A percentile compares a stretch with the other conserved stretches of the same genome.
These are phyloP conservation scores for Sugiyamaella boreocaroliniensis DNA, from an alignment of 805 yeast species.

Conservation along the genomic window DNA sequence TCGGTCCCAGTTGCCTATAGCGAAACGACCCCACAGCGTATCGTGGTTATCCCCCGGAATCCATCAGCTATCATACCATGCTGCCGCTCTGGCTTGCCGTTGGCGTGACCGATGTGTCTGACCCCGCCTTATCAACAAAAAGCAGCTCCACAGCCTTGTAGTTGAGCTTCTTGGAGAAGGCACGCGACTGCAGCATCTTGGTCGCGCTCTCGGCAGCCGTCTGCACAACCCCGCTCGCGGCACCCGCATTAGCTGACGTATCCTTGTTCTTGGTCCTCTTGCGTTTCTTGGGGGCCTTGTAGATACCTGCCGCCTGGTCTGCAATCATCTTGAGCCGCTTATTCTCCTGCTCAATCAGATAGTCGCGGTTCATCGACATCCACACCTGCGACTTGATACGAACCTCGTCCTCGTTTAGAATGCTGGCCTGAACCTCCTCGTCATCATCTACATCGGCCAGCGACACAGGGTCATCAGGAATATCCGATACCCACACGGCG, in stretches of 20 bases:
- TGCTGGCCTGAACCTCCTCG: conserved; percentile 58
- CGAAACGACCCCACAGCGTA: not conserved
- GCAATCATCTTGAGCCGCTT: conserved; percentile 80
- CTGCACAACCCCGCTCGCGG: conserved; percentile 34
- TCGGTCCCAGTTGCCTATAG: not conserved
- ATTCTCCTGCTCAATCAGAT: conserved; percentile 73
- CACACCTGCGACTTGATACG: conserved; percentile 74
- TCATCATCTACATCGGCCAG: conserved; percentile 71
- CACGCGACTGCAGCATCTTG: conserved; percentile 64
- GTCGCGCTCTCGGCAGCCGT: conserved; percentile 77
- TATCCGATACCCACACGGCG: conserved; percentile 32
- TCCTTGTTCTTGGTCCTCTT: conserved; percentile 29
- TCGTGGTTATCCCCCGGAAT: not conserved
- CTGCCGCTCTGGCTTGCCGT: not conserved
- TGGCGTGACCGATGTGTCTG: not conserved
- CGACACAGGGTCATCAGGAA: conserved; percentile 55
- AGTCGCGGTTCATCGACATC: conserved; percentile 86
- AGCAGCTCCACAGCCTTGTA: conserved; percentile 63
- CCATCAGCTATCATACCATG: not conserved
- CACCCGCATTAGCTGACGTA: conserved; percentile 15
- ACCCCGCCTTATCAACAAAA: conserved; percentile 19
- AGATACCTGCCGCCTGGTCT: conserved; percentile 73
- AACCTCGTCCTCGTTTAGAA: conserved; percentile 64
- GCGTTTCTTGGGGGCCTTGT: conserved; percentile 42
- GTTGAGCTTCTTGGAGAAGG: conserved; percentile 83